Conservation (phyloP, 495 filamentous ascomycete species). For the Apiosordaria backusii region DNA sequence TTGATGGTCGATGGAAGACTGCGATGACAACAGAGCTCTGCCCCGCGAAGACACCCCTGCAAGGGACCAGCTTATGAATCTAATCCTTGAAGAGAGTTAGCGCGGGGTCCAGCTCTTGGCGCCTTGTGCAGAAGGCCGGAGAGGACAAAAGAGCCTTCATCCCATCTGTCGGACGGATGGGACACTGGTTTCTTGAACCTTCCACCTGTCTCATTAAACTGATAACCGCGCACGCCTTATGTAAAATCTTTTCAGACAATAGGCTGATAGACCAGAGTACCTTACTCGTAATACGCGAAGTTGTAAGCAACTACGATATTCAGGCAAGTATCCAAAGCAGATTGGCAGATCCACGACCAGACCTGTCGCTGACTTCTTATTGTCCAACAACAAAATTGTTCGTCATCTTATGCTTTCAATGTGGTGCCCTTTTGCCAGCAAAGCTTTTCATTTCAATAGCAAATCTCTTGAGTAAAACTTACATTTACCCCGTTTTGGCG, state of each 20-base stretch:
- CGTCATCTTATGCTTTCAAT: too few species aligned
- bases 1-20: not conserved
- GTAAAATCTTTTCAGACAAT: not conserved
- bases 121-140: not conserved
- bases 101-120: not conserved
- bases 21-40: constrained; percentile 11
- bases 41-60: constrained; percentile 14
- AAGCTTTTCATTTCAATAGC: not conserved
- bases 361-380: too few species aligned
- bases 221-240: too few species aligned
- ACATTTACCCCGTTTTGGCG: not conserved
- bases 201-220: not conserved
- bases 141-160: not conserved
- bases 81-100: not conserved
- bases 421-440: too few species aligned
- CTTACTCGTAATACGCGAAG: not conserved
- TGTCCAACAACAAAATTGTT: too few species aligned
- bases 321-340: too few species aligned
- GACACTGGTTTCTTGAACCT: not conserved
- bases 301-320: too few species aligned
- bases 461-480: not conserved
- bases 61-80: not conserved
- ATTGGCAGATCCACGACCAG: too few species aligned
- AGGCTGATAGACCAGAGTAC: too few species aligned
- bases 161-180: not conserved